Evolutionary conservation across 257 asterid species (phyloP).

Genomic region (Plectranthus barbatus): DNA sequence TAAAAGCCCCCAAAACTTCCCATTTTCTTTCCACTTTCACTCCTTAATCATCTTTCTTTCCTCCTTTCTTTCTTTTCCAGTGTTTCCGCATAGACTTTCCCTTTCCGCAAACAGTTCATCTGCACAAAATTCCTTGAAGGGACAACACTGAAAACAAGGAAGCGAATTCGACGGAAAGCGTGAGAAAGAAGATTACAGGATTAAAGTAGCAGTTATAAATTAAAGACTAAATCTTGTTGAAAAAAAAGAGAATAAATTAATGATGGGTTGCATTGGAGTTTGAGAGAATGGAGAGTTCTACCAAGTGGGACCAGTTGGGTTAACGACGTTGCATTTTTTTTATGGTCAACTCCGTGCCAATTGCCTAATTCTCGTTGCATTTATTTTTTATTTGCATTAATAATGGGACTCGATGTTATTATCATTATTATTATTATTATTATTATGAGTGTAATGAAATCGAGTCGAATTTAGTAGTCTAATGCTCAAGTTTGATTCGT

Average conservation of each 20-base stretch:
- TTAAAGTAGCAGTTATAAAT: not conserved
- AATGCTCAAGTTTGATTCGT: no score
- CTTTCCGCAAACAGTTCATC: conserved; percentile 14
- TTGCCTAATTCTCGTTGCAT: no score
- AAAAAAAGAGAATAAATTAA: not conserved
- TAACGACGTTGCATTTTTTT: not conserved
- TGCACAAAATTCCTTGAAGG: conserved; percentile 12
- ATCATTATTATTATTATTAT: no score
- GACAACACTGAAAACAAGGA: conserved; percentile 19
- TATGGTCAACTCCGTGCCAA: no score
- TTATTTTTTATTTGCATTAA: no score
- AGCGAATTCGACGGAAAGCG: conserved; percentile 25
- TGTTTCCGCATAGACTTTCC: not conserved
- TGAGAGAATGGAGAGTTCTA: conserved; percentile 14
- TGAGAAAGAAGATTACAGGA: conserved; percentile 28
- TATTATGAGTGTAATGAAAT: no score
- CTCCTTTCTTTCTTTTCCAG: not conserved
- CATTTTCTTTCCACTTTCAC: not conserved
- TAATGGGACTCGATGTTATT: no score
- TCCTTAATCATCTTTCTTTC: not conserved
- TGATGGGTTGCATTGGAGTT: conserved; percentile 4
- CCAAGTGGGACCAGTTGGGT: conserved; percentile 15
- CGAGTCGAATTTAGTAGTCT: no score
- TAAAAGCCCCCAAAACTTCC: not conserved
- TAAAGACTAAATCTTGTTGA: not conserved